These are phyloP conservation scores for Leccinellum luteum DNA, from an alignment of 768 basidiomycete species.

Conservation along the genomic window DNA sequence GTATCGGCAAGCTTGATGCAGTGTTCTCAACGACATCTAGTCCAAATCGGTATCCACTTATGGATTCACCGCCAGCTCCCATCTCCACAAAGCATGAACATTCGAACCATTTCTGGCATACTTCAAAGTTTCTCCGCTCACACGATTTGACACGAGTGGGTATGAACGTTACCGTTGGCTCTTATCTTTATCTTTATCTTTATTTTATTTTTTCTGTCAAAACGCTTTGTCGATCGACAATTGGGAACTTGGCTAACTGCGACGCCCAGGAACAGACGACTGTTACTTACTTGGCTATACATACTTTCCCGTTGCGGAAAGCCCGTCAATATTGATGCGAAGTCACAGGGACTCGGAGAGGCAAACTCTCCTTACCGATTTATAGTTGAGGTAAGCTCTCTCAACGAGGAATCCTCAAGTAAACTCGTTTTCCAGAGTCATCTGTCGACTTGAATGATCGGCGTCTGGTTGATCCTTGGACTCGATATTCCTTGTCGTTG, in stretches of 20 bases:
- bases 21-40: background rate
- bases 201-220: background rate
- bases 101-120: background rate
- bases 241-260: background rate
- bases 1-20: background rate
- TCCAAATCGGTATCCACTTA: background rate
- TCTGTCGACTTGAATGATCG: background rate
- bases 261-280: constrained; percentile 1
- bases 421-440: background rate
- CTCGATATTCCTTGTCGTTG: background rate
- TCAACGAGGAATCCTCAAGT: constrained; percentile 4
- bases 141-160: constrained; percentile 1
- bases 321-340: background rate
- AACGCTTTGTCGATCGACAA: background rate
- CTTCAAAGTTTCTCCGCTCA: background rate
- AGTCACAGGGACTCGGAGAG: background rate
- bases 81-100: background rate
- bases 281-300: background rate
- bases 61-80: background rate
- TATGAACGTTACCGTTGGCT: background rate
- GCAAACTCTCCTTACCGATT: background rate
- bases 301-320: constrained; percentile 5
- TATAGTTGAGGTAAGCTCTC: background rate
- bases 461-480: background rate
- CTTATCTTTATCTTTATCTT: background rate